These are phyloP conservation scores for Tetrahymena thermophila DNA, from an alignment of 73 alveolate species.

Conservation along the genomic window DNA sequence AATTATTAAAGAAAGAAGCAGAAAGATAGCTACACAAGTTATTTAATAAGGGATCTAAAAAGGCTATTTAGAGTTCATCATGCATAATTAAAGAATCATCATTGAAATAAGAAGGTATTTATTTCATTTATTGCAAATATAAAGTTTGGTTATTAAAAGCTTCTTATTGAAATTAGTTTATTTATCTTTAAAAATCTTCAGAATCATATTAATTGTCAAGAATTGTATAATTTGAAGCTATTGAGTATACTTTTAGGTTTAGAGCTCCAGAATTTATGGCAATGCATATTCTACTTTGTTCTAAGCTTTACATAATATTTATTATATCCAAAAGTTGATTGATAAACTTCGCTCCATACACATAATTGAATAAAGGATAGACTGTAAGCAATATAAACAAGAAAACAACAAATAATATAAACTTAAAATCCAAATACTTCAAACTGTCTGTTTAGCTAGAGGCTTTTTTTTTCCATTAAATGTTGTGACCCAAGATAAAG, in stretches of 20 bases:
- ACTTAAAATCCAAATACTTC: neutral
- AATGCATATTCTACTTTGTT: neutral
- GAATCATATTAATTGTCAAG: neutral
- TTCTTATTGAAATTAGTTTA: neutral
- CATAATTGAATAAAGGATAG: neutral
- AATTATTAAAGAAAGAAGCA: neutral
- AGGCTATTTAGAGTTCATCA: neutral
- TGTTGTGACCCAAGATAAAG: neutral
- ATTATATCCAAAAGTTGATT: neutral
- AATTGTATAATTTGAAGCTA: neutral
- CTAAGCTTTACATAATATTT: neutral
- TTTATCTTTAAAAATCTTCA: neutral
- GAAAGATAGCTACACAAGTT: neutral
- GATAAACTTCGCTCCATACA: neutral
- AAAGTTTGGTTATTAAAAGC: neutral
- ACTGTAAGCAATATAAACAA: neutral
- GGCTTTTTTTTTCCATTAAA: neutral
- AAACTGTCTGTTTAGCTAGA: neutral
- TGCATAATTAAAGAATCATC: neutral
- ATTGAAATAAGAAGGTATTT: neutral
- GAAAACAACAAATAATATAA: neutral
- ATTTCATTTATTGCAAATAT: neutral
- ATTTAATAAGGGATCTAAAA: neutral
- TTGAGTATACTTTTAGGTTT: neutral
- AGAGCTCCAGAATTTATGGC: neutral